Base-by-base conservation (phyloP, 225 moss, liverwort and hornwort species). In the Straminergon stramineum region DNA sequence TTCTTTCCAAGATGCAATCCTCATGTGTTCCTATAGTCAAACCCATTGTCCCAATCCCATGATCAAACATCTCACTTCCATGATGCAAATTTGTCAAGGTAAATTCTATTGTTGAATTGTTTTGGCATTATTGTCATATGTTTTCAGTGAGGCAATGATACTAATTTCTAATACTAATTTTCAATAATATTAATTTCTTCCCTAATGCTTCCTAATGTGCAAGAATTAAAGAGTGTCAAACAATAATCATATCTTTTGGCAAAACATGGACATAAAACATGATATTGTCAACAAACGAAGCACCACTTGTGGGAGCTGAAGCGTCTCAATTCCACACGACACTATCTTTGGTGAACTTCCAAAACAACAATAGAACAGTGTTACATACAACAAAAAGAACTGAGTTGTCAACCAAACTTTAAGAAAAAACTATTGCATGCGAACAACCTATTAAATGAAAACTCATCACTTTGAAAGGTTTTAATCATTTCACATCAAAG, bases 241-340 rank as follows among this genome's bases (percentile, higher is more conserved):
- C 0, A 0, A 53, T 37, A 35, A 30, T 84, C 24, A 15, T 15
- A 79, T 82, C 39, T 68, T 87, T 15, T 0, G 2, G 1, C 31
- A 19, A 67, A 13, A 23, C 7, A 82, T 15, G 7, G 31, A 65
- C 14, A 69, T 81, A 10, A 7, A 64, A 64, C 5, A 3, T 13
- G 12, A 48, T 15, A 73, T 43, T 53, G 7, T 21, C 12, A 37
- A 1, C 5, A 89, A 16, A 68, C 4, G 2, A 91, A 85, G 53
- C 52, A 82, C 51, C 26, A 74, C 61, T 34, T 0, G 0, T 31
- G 35, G 53, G 77, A 89, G 77, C 10, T 65, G 91, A 93, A 91
- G 91, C 87, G 93, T 73, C 78, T 75, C 60, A 88, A 76, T n/a
- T 74, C 21, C 82, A 66, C 24, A 83, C 30, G 35, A 69, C 12